Evolutionary conservation across 2,329 filamentous ascomycete species (phyloP).

Genomic region (Rhynchosporium agropyri): DNA sequence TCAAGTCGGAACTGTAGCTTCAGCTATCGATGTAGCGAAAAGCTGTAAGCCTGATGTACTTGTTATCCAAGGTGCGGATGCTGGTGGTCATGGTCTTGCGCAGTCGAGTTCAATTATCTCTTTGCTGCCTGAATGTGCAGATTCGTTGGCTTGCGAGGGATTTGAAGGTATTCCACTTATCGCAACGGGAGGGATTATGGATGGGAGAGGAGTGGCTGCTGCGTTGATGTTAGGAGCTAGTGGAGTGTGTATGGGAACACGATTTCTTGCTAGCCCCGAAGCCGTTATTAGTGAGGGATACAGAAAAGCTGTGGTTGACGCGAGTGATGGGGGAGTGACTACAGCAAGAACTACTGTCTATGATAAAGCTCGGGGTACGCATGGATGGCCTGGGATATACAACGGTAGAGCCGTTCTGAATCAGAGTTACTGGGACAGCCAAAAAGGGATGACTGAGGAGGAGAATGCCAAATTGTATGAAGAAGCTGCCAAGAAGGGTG

Average conservation of each 20-base stretch:
- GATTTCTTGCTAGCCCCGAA: slow-evolving; percentile 52
- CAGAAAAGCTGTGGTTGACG: slow-evolving; percentile 48
- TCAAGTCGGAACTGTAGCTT: slow-evolving; percentile 41
- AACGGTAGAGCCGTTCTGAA: slow-evolving; percentile 62
- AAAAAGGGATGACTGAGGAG: slow-evolving; percentile 44
- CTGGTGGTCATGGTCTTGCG: slow-evolving; percentile 45
- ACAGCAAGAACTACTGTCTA: slow-evolving; percentile 55
- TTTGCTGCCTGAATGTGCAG: slow-evolving; percentile 43
- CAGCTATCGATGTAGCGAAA: slow-evolving; percentile 36
- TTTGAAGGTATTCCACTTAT: slow-evolving; percentile 38
- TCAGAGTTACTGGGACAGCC: slow-evolving; percentile 50
- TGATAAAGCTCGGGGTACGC: slow-evolving; percentile 56
- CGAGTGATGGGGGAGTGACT: slow-evolving; percentile 53
- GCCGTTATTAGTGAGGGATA: slow-evolving; percentile 52
- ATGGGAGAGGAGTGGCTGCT: slow-evolving; percentile 44
- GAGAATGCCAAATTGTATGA: slow-evolving; percentile 48
- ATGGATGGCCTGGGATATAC: slow-evolving; percentile 59
- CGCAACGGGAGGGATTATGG: slow-evolving; percentile 45
- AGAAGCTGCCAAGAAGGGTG: slow-evolving; percentile 51
- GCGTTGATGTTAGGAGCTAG: slow-evolving; percentile 43
- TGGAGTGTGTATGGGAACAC: slow-evolving; percentile 53
- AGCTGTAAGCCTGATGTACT: slow-evolving; percentile 41
- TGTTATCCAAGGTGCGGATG: slow-evolving; percentile 45
- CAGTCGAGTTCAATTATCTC: slow-evolving; percentile 41
- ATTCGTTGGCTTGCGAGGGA: slow-evolving; percentile 35